Conservation (phyloP, 176 grass and related monocot species). For the Cenchrus purpureus region DNA sequence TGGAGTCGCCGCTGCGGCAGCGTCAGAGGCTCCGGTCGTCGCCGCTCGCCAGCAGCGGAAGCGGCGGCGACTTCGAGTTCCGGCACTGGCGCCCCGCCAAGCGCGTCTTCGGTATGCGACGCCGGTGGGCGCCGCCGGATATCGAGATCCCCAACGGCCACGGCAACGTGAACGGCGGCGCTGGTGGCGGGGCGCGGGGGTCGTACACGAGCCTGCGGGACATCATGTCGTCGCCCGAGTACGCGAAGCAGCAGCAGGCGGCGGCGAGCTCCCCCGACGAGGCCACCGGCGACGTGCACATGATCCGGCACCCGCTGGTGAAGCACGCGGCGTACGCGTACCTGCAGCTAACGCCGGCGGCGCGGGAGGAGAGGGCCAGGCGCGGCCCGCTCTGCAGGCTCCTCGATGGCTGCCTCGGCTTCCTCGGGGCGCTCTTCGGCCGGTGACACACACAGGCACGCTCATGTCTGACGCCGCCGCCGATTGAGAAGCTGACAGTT, state of each 20-base stretch:
- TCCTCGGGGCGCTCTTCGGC: conserved; percentile 46
- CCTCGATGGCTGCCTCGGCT: conserved; percentile 42
- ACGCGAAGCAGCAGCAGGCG: conserved; percentile 22
- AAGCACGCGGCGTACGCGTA: conserved; percentile 83
- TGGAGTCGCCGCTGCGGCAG: conserved; percentile 43
- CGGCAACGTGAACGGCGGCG: background rate
- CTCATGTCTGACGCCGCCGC: background rate
- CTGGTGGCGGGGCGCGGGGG: background rate
- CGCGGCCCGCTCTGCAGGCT: conserved; percentile 29
- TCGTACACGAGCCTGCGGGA: conserved; percentile 83
- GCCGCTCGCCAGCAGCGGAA: no score
- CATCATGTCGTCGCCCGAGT: conserved; percentile 68
- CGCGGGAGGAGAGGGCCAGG: conserved; percentile 17
- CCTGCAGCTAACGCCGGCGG: conserved; percentile 67
- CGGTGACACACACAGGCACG: background rate
- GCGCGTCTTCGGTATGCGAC: background rate
- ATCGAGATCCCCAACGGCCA: conserved; percentile 58
- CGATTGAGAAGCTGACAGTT: background rate
- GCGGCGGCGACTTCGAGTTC: conserved; percentile 49
- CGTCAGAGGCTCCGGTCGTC: conserved; percentile 31
- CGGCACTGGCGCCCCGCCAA: conserved; percentile 48
- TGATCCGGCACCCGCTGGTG: conserved; percentile 78
- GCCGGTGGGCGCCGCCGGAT: conserved; percentile 45
- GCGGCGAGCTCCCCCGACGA: conserved; percentile 43
- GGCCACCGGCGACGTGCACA: conserved; percentile 55